Percentiles rank a stretch among this genome's conserved stretches.
phyloP scores from a whole-genome alignment of 805 yeast species.

The Saccharomycopsis malanga region DNA sequence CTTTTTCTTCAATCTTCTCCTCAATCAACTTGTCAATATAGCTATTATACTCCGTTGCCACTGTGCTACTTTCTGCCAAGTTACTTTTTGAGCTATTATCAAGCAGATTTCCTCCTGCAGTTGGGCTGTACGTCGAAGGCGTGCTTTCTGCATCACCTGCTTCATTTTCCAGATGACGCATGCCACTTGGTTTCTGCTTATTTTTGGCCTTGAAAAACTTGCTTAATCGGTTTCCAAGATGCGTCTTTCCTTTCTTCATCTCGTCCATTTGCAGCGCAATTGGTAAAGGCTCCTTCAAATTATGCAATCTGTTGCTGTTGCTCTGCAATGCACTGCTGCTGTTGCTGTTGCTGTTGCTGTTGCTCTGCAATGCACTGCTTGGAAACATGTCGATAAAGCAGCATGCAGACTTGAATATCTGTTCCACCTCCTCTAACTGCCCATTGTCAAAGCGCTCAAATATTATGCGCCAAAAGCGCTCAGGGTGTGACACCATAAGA shows the following conservation, averaged over 20 bases:
- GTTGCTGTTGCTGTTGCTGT: too few relatives aligned
- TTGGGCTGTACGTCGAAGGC: not conserved
- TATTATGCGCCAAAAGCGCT: constrained; percentile 17
- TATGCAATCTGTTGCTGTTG: too few relatives aligned
- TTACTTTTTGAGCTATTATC: constrained; percentile 4
- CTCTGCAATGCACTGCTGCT: not conserved
- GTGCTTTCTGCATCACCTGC: not conserved
- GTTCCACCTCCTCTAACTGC: constrained; percentile 1
- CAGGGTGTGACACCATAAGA: constrained; percentile 16
- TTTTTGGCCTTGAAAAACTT: constrained; percentile 12
- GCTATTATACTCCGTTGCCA: constrained; percentile 4
- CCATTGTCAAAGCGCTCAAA: not conserved
- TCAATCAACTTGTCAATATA: constrained; percentile 6
- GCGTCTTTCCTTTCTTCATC: not conserved
- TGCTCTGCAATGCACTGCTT: not conserved
- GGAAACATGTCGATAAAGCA: constrained; percentile 12
- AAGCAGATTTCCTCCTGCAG: not conserved
- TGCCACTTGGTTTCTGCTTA: constrained; percentile 1
- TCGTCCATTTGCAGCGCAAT: not conserved
- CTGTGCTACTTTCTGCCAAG: constrained; percentile 1
- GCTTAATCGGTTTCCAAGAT: constrained; percentile 11
- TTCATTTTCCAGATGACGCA: too few relatives aligned
- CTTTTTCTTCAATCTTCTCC: constrained; percentile 15
- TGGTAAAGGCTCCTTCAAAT: not conserved
- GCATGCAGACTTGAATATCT: constrained; percentile 5